These are phyloP conservation scores for Colletotrichum tofieldiae DNA, from an alignment of 2,329 filamentous ascomycete species.

Conservation along the genomic window DNA sequence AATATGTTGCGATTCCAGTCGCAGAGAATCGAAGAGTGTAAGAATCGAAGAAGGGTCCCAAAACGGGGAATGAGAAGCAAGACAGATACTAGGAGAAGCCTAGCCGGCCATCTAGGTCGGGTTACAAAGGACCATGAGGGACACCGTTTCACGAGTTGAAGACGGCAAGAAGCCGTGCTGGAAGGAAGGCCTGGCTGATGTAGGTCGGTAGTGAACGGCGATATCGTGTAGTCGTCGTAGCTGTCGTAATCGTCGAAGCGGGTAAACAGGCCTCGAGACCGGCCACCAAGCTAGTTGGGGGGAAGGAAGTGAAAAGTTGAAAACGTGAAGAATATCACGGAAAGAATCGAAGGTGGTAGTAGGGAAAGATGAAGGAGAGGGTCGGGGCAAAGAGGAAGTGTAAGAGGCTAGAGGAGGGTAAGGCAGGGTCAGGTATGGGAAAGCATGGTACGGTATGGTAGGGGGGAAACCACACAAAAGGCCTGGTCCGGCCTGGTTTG, in stretches of 20 bases:
- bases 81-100: slow-evolving; percentile 46
- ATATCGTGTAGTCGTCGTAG: slow-evolving; percentile 2
- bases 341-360: slow-evolving; percentile 24
- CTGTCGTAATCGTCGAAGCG: slow-evolving; percentile 7
- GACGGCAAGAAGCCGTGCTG: slow-evolving; percentile 22
- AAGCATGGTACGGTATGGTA: slow-evolving; percentile 14
- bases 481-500: slow-evolving; percentile 15
- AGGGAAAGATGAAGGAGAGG: slow-evolving; percentile 6
- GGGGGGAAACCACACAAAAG: slow-evolving; percentile 8
- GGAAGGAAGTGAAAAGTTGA: slow-evolving; percentile 11
- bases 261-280: slow-evolving; percentile 1
- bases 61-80: slow-evolving; percentile 45
- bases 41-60: slow-evolving; percentile 25
- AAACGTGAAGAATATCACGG: slow-evolving; percentile 12
- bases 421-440: slow-evolving; percentile 14
- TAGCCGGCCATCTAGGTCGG: slow-evolving; percentile 43
- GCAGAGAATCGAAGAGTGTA: slow-evolving; percentile 50
- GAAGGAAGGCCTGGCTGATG: background rate
- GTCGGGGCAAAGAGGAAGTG: slow-evolving; percentile 26
- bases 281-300: slow-evolving; percentile 7
- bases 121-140: slow-evolving; percentile 35
- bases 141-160: slow-evolving; percentile 22
- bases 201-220: background rate
- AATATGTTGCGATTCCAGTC: slow-evolving; percentile 62
- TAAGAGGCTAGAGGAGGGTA: slow-evolving; percentile 32